Conservation (phyloP, 768 basidiomycete species). For the Mycena galopus region DNA sequence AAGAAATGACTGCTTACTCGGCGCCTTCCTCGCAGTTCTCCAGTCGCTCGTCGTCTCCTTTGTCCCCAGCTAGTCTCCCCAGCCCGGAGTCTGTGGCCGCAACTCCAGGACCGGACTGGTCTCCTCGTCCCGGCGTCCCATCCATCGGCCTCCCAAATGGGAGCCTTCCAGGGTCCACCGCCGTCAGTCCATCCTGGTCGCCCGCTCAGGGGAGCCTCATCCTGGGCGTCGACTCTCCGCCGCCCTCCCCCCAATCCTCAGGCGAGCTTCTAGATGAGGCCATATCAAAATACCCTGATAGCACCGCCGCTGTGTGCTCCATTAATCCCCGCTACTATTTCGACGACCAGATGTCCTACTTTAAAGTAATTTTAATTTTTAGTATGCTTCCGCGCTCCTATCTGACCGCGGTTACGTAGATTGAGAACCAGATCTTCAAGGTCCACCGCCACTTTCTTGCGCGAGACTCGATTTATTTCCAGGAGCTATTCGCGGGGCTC, state of each 20-base stretch:
- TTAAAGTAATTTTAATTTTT: constrained; percentile 12
- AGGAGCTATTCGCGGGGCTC: constrained; percentile 37
- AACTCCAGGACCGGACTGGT: constrained; percentile 30
- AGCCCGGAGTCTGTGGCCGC: constrained; percentile 28
- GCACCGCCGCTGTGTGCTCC: not conserved
- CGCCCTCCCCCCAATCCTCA: constrained; percentile 1
- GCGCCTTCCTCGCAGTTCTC: constrained; percentile 11
- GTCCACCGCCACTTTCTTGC: constrained; percentile 40
- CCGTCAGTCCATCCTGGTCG: constrained; percentile 34
- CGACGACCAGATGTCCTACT: constrained; percentile 34
- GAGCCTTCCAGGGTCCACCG: constrained; percentile 30
- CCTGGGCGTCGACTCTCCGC: constrained; percentile 24
- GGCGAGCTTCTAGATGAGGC: constrained; percentile 25
- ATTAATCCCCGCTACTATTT: constrained; percentile 37
- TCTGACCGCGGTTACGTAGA: constrained; percentile 13
- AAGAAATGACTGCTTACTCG: constrained; percentile 21
- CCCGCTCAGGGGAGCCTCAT: constrained; percentile 33
- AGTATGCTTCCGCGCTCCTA: not conserved
- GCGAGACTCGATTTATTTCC: constrained; percentile 39
- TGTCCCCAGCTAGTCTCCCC: constrained; percentile 13
- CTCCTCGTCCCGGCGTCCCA: constrained; percentile 32
- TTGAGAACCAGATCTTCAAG: constrained; percentile 36
- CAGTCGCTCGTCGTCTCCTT: constrained; percentile 31
- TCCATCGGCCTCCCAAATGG: constrained; percentile 21
- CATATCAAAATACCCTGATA: constrained; percentile 22